These are phyloP conservation scores for Ophiostoma tasmaniense DNA, from an alignment of 2,329 filamentous ascomycete genomes.

Conservation along the genomic window DNA sequence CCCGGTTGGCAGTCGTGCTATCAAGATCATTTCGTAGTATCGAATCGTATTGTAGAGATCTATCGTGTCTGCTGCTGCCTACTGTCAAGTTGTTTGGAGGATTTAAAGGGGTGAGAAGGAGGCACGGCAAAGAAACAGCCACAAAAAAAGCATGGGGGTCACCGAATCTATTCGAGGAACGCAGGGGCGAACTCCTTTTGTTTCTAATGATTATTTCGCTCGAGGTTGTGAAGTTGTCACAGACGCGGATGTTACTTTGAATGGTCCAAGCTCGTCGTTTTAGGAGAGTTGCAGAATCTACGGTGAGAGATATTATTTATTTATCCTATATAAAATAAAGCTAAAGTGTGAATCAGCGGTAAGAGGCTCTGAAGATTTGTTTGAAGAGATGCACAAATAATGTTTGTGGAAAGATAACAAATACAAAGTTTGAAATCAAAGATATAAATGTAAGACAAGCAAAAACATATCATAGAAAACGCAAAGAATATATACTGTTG, in stretches of 20 bases:
- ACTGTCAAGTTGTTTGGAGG: no score
- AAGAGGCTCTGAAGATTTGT: no score
- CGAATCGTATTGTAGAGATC: not conserved
- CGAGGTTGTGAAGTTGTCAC: not conserved
- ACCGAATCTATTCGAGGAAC: not conserved
- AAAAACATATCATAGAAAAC: not conserved
- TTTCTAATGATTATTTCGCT: not conserved
- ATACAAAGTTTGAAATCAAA: not conserved
- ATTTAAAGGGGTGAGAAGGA: not conserved
- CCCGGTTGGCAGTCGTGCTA: not conserved
- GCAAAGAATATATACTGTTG: not conserved
- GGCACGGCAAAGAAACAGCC: not conserved
- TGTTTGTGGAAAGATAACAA: not conserved
- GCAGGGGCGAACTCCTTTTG: not conserved
- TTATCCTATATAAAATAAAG: not conserved
- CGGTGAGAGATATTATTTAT: not conserved
- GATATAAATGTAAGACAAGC: not conserved
- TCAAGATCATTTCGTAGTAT: not conserved
- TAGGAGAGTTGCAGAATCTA: not conserved
- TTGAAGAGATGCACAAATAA: no score
- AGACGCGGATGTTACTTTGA: not conserved
- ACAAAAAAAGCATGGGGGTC: not conserved
- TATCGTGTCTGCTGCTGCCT: not conserved
- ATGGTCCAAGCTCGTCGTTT: not conserved
- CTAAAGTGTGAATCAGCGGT: not conserved